Evolutionary conservation across 768 basidiomycete species (phyloP), one percentile per base, ranked within the genome.

Genomic region (Termitomyces sp.): DNA sequence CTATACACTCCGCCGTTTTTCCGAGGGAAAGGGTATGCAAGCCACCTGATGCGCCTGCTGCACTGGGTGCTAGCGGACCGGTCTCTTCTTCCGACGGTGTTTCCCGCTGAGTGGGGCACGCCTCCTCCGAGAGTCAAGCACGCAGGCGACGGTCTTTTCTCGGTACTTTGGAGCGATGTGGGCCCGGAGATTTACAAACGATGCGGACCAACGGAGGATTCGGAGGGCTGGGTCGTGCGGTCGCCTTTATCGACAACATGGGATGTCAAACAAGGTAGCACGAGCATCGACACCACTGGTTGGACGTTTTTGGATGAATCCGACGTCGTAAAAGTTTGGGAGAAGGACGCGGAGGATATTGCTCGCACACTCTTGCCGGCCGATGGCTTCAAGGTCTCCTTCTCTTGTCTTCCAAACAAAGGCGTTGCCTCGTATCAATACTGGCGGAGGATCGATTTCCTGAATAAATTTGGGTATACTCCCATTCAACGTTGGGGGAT

Each of bases 21-120:
- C 24, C 77, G 83, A 50, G 70, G 76, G 12, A 78, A 78, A 51
- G 85, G 86, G 28, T 86, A 85, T 59, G 84, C 80, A 12, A 65
- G 67, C 10, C 82, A 84, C 60, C 83, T 86, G 84, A 84, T 87
- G 84, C 73, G 77, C 15, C 74, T 88, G 22, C 56, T 88, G 39
- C 85, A 88, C 63, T 81, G 78, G 77, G 75, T 82, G 16, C 67
- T 81, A 37, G 78, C 78, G 4, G 70, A 73, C 9, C 60, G 57
- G 26, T 61, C 56, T 47, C 53, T 60, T 4, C 64, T 64, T 36
- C 66, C 66, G 20, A 49, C 51, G 48, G 60, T 54, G 58, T 62
- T 74, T 72, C 60, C 72, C 65, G 5, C 53, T 55, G 50, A 76
- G 73, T 72, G 81, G 81, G 82, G 81, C 16, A 47, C 68, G 2